phyloP scores from a whole-genome alignment of 768 basidiomycete genomes.

The Suillus discolor region DNA sequence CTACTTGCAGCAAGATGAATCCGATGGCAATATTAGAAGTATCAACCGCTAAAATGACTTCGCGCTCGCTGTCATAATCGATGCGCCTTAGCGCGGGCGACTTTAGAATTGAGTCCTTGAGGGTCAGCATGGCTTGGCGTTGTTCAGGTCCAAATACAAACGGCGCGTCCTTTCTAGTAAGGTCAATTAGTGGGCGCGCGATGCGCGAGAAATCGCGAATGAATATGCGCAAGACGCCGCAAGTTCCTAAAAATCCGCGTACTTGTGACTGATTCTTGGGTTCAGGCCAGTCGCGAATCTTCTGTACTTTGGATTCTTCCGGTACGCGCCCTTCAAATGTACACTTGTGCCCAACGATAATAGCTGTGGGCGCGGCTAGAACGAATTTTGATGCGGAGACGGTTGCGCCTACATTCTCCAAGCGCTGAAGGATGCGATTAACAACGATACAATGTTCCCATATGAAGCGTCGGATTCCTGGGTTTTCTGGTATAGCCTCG shows the following conservation, averaged over 20 bases:
- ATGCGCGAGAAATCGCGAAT: constrained; percentile 29
- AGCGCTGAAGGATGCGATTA: constrained; percentile 38
- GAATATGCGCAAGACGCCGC: constrained; percentile 29
- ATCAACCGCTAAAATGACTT: too few species aligned
- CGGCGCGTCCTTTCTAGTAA: constrained; percentile 27
- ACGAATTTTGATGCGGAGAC: constrained; percentile 39
- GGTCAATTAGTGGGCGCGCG: constrained; percentile 23
- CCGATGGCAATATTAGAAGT: neutral
- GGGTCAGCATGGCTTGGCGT: too few species aligned
- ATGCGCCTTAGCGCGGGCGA: too few species aligned
- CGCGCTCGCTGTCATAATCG: too few species aligned
- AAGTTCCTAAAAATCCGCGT: constrained; percentile 30
- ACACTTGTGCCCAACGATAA: constrained; percentile 41
- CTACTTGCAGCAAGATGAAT: constrained; percentile 28
- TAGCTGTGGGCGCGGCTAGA: too few species aligned
- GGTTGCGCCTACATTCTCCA: constrained; percentile 39
- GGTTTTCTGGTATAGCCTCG: constrained; percentile 40
- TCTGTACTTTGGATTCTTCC: constrained; percentile 26
- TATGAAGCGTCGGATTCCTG: constrained; percentile 37
- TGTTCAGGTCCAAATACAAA: constrained; percentile 24
- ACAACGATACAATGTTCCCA: constrained; percentile 41
- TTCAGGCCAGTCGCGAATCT: constrained; percentile 33
- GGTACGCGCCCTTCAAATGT: constrained; percentile 36
- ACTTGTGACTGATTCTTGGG: constrained; percentile 16
- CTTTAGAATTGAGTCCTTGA: too few species aligned